A percentile compares a stretch with the other conserved stretches of the same genome.
These are phyloP conservation scores for Cercophora samala DNA, from an alignment of 495 filamentous ascomycete genomes.

Conservation along the genomic window DNA sequence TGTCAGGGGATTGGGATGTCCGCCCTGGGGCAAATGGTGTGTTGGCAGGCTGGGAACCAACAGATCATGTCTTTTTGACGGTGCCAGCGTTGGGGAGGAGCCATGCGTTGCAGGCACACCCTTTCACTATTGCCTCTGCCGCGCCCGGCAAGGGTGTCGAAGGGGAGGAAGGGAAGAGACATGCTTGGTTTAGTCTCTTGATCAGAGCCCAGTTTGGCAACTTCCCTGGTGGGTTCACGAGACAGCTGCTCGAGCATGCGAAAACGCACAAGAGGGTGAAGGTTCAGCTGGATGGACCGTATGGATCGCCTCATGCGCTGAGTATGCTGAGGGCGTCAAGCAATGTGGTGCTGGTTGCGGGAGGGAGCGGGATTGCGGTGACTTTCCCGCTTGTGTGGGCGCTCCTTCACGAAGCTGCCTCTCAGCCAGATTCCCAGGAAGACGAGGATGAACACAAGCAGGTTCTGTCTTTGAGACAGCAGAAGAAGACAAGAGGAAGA, in stretches of 20 bases:
- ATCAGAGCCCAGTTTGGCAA: slow-evolving; percentile 45
- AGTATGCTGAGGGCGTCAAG: slow-evolving; percentile 36
- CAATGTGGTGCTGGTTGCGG: slow-evolving; percentile 55
- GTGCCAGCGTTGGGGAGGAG: slow-evolving; percentile 48
- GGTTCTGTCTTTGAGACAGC: neutral
- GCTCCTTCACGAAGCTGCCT: slow-evolving; percentile 22
- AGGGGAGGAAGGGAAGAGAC: slow-evolving; percentile 5
- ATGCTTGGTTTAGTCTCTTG: slow-evolving; percentile 50
- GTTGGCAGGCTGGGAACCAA: slow-evolving; percentile 51
- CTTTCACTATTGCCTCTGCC: slow-evolving; percentile 58
- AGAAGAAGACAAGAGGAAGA: slow-evolving; percentile 34
- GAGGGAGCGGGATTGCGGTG: slow-evolving; percentile 62
- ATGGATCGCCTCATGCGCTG: slow-evolving; percentile 47
- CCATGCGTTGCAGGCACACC: slow-evolving; percentile 49
- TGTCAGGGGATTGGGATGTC: slow-evolving; percentile 45
- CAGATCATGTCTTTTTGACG: slow-evolving; percentile 58
- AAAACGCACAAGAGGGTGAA: slow-evolving; percentile 33
- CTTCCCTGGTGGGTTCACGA: slow-evolving; percentile 50
- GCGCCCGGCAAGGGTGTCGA: slow-evolving; percentile 26
- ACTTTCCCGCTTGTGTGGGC: slow-evolving; percentile 45
- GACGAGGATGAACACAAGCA: neutral
- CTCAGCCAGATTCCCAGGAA: neutral
- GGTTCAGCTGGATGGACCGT: slow-evolving; percentile 55
- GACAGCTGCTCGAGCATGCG: slow-evolving; percentile 50
- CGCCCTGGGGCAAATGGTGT: slow-evolving; percentile 32